These are phyloP conservation scores for Parachlorella kessleri DNA, from an alignment of 139 green algal genomes.

Conservation along the genomic window DNA sequence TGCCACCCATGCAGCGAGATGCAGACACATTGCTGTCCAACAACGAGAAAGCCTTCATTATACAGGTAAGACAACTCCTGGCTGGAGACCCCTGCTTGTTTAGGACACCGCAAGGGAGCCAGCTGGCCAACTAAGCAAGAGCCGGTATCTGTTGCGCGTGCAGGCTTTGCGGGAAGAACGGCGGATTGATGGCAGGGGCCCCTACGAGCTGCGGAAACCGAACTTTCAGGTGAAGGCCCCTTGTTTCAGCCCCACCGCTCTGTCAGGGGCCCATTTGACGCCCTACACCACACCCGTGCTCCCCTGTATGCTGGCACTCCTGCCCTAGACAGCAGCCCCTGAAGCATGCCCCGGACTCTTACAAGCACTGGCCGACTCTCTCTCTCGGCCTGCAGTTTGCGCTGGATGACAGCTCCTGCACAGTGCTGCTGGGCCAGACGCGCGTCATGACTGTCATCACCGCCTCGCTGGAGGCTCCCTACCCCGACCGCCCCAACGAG, in stretches of 20 bases:
- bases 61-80: conserved; percentile 58
- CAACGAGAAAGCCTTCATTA: conserved; percentile 78
- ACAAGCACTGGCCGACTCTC: no score
- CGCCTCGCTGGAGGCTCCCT: conserved; percentile 72
- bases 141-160: no score
- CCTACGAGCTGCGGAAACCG: conserved; percentile 35
- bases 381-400: no score
- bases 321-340: no score
- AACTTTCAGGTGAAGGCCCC: conserved; percentile 1
- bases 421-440: conserved; percentile 75
- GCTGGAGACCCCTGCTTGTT: no score
- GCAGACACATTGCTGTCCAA: conserved; percentile 61
- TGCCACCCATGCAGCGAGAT: conserved; percentile 38
- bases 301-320: no score
- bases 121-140: no score
- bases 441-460: conserved; percentile 67
- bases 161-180: conserved; percentile 63
- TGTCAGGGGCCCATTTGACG: no score
- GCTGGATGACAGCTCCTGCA: conserved; percentile 60
- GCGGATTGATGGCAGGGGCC: conserved; percentile 59
- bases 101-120: no score
- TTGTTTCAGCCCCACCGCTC: no score
- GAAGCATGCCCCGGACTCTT: no score
- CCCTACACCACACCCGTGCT: no score
- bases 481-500: conserved; percentile 72